Conservation (phyloP, 345 rosid species). For the sweet orange (Citrus sinensis) region DVS_A1.0 CM039169.1:22563501-22564000, state of each 20-base stretch:
- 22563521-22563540: background rate
- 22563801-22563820: background rate
- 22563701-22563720: background rate
- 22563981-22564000: slow-evolving; percentile 73
- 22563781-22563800: background rate
- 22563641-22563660: background rate
- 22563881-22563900: background rate
- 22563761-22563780: background rate
- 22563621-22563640: background rate
- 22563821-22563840: background rate
- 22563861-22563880: background rate
- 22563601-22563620: background rate
- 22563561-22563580: background rate
- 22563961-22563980: slow-evolving; percentile 88
- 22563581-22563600: too few species aligned
- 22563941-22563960: slow-evolving; percentile 97
- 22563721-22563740: background rate
- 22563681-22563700: background rate
- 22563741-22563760: background rate
- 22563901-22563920: background rate
- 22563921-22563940: slow-evolving; percentile 11
- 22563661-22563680: background rate
- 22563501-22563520: background rate
- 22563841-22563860: background rate
- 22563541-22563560: background rate